A percentile compares a stretch with the other conserved stretches of the same genome.
Evolutionary conservation across 2,329 filamentous ascomycete genomes (phyloP).

Genomic region (Pyricularia pennisetigena): DNA sequence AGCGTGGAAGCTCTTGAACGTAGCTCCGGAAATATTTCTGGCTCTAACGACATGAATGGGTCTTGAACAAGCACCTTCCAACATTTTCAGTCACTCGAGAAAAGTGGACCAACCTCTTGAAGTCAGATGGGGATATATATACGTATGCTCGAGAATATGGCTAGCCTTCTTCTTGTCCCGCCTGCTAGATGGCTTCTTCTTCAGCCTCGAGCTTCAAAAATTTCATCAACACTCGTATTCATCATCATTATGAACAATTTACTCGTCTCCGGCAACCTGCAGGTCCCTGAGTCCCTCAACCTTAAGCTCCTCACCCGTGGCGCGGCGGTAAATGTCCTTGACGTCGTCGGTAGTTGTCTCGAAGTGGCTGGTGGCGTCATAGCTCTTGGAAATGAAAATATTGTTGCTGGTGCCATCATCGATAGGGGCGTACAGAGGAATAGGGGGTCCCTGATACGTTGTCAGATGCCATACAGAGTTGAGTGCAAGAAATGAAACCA

Average conservation of each 20-base stretch:
- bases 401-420: constrained; percentile 77
- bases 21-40: too few species aligned
- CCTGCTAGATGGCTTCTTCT: background rate
- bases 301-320: constrained; percentile 73
- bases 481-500: background rate
- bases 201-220: background rate
- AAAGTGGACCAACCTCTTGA: background rate
- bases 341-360: constrained; percentile 90
- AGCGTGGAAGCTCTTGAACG: too few species aligned
- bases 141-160: background rate
- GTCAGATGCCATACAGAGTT: background rate
- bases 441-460: constrained; percentile 54
- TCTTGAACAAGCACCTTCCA: background rate
- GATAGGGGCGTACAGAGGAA: constrained; percentile 87
- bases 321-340: constrained; percentile 81
- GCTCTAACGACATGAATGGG: too few species aligned
- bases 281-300: constrained; percentile 80
- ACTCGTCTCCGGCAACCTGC: constrained; percentile 59
- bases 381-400: constrained; percentile 97
- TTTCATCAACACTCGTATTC: background rate
- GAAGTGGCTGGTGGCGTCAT: constrained; percentile 96
- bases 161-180: background rate
- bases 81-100: background rate
- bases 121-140: background rate
- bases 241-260: background rate